Base-by-base conservation (phyloP, 768 basidiomycete genomes). In the Clitopilus hobsonii region DNA sequence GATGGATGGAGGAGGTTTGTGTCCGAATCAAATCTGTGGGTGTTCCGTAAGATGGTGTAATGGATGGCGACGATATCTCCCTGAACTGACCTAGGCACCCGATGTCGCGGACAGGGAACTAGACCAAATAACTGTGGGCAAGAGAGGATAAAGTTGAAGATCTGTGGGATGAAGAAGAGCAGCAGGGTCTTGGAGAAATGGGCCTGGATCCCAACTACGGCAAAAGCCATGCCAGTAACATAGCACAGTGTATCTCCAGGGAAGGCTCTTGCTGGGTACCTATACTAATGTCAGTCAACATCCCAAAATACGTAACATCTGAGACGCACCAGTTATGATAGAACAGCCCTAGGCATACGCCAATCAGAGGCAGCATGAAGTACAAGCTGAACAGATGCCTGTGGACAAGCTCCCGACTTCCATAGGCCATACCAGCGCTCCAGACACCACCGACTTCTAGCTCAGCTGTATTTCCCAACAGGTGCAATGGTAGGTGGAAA, bases 221-320 rank as follows among this genome's bases (percentile, higher is more conserved):
- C 89, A 67, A 99, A 98, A 3, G 97, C 93, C 97, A 99, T 99
- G 56, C 97, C 97, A 0, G 94, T 85, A 36, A 98, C 86, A 73
- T 99, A 99, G 70, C 97, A 99, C 26, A 99, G 79, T 3, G 97
- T 99, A 68, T 99, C 97, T 2, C 97, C 97, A 0, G 94, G 91
- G 66, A 98, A 99, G 0, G 83, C 93, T 20, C 89, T 81, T 8
- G 97, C 94, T 5, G 97, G 97, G 67, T 96, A 98, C 94, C 96
- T 98, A 63, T 11, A 52, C 29, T 24, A 38, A 14, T 49, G 11
- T 24, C 27, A 49, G 36, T 52, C 14, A 55, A 28, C 13, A 25
- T 24, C 13, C 13, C 8, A 2, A 3, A 6, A 23, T 23, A 2
- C 18, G 11, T 18, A 49, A 6, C 25, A 51, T 27, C 18, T 2